Evolutionary conservation across 192 early-diverging fungal genomes (phyloP).

Genomic region (Umbelopsis sp.): DNA sequence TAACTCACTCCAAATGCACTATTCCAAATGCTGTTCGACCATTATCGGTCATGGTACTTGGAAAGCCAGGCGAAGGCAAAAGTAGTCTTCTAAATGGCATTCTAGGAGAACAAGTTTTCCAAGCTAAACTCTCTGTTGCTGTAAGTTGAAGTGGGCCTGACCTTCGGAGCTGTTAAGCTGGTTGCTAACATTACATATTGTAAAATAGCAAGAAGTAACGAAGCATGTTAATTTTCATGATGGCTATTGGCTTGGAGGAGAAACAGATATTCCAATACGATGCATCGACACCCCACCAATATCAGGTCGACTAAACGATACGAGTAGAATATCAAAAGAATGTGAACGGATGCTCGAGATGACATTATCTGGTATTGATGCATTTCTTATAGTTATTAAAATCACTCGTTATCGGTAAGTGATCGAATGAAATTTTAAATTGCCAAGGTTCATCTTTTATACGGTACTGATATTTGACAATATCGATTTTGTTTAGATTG

Average conservation of each 20-base stretch:
- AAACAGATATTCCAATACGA: slow-evolving; percentile 38
- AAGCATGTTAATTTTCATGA: slow-evolving; percentile 38
- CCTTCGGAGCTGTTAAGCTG: neutral
- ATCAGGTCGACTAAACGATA: slow-evolving; percentile 41
- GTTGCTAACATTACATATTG: too few species aligned
- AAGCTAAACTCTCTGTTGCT: slow-evolving; percentile 39
- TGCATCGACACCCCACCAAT: slow-evolving; percentile 48
- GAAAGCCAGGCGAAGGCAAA: slow-evolving; percentile 37
- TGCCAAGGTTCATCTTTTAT: neutral
- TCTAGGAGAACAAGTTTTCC: slow-evolving; percentile 39
- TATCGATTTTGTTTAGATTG: neutral
- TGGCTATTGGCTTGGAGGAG: slow-evolving; percentile 38
- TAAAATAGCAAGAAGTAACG: slow-evolving; percentile 43
- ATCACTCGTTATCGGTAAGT: slow-evolving; percentile 43
- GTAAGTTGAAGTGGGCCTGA: slow-evolving; percentile 19
- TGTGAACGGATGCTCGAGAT: slow-evolving; percentile 31
- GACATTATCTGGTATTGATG: slow-evolving; percentile 39
- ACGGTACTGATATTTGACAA: too few species aligned
- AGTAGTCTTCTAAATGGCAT: slow-evolving; percentile 47
- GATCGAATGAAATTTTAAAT: neutral
- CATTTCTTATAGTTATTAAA: slow-evolving; percentile 42
- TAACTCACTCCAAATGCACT: neutral
- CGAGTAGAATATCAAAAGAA: slow-evolving; percentile 31
- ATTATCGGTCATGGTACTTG: slow-evolving; percentile 17
- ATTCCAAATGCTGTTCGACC: neutral